phyloP scores from a whole-genome alignment of 148 eudicot genomes.

The Spergularia marina region DNA sequence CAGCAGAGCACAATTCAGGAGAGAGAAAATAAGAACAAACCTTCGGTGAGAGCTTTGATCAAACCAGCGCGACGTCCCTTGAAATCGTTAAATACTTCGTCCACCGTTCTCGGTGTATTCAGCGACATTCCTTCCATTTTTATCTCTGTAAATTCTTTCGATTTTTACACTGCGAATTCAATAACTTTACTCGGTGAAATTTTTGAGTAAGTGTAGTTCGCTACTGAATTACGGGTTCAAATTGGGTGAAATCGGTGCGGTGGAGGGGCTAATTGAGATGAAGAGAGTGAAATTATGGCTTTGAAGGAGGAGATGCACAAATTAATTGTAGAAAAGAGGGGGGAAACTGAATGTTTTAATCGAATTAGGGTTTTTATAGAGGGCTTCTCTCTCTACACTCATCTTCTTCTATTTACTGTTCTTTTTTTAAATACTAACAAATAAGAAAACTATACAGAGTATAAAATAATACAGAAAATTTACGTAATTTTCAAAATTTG shows the following conservation, averaged over 20 bases:
- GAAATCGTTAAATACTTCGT: constrained; percentile 70
- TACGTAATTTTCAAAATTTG: no score
- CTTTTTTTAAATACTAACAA: no score
- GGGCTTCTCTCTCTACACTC: neutral
- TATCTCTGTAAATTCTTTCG: constrained; percentile 17
- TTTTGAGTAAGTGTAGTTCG: no score
- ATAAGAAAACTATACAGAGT: no score
- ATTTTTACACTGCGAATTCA: neutral
- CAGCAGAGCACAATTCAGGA: neutral
- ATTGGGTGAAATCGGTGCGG: neutral
- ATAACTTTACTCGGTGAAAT: neutral
- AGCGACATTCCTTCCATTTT: constrained; percentile 43
- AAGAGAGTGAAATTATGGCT: constrained; percentile 14
- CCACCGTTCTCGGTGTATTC: constrained; percentile 52
- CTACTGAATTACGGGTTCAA: constrained; percentile 4
- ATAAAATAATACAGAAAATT: no score
- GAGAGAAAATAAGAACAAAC: constrained; percentile 23
- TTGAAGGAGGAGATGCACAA: constrained; percentile 15
- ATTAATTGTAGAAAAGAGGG: constrained; percentile 1
- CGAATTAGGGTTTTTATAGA: constrained; percentile 29
- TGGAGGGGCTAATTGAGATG: constrained; percentile 1
- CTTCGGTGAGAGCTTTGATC: constrained; percentile 68
- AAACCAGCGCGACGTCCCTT: constrained; percentile 64
- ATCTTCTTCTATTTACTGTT: no score
- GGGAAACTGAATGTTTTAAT: neutral